phyloP scores from a whole-genome alignment of 2,329 filamentous ascomycete species.

The Colletotrichum orchidophilum region DNA sequence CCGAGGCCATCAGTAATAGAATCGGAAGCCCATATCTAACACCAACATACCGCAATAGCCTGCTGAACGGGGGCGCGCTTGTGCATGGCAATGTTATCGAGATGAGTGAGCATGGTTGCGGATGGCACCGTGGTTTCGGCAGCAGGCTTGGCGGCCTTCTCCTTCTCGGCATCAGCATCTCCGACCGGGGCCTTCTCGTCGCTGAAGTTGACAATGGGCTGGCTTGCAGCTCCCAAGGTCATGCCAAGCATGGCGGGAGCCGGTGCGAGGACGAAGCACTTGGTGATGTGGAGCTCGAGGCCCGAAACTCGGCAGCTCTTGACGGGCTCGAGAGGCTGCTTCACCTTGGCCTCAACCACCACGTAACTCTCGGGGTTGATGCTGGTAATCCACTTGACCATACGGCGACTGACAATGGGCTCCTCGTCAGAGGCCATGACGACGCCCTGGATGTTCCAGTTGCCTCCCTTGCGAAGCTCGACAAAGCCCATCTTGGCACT shows the following conservation, averaged over 20 bases:
- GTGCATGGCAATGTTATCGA: conserved; percentile 94
- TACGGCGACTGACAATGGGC: conserved; percentile 75
- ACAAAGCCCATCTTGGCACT: conserved; percentile 92
- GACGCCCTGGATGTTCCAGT: conserved; percentile 85
- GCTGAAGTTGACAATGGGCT: conserved; percentile 65
- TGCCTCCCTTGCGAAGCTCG: conserved; percentile 79
- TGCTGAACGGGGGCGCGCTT: conserved; percentile 91
- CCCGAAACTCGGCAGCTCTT: conserved; percentile 85
- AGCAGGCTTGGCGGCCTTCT: conserved; percentile 50
- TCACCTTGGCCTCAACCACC: conserved; percentile 80
- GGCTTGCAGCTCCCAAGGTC: conserved; percentile 63
- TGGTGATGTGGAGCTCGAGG: conserved; percentile 88
- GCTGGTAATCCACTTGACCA: conserved; percentile 90
- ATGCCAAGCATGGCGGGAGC: conserved; percentile 67
- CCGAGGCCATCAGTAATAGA: neutral
- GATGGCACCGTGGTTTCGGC: conserved; percentile 35
- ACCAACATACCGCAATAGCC: conserved; percentile 76
- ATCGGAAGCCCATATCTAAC: neutral
- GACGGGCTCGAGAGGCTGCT: conserved; percentile 86
- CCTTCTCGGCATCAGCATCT: conserved; percentile 41
- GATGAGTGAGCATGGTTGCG: conserved; percentile 83
- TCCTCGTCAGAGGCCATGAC: conserved; percentile 74
- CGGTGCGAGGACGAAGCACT: conserved; percentile 80
- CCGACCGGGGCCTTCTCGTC: conserved; percentile 59
- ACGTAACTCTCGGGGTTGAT: conserved; percentile 86